Percentiles rank a stretch among this genome's conserved stretches.
Evolutionary conservation across 2,329 filamentous ascomycete species (phyloP).

Genomic region (Aspergillus quadrilineatus): DNA sequence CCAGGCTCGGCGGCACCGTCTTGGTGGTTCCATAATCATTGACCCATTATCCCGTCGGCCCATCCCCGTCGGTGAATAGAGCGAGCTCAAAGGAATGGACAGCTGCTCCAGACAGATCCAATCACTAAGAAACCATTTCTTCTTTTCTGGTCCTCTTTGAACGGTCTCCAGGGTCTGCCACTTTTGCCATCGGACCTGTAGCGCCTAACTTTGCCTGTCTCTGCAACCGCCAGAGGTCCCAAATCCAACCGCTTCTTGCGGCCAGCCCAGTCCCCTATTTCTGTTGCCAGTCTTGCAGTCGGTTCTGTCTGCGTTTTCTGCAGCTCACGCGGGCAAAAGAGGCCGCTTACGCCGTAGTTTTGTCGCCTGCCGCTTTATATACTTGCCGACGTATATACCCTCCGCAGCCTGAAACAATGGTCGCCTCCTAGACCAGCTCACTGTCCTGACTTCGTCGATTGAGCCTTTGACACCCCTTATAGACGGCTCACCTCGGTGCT

Average conservation of each 20-base stretch:
- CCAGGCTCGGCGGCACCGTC: constrained; percentile 1
- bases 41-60: background rate
- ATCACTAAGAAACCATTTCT: background rate
- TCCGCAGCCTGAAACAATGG: constrained; percentile 4
- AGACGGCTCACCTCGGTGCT: background rate
- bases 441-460: background rate
- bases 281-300: background rate
- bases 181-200: background rate
- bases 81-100: background rate
- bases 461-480: background rate
- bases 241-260: background rate
- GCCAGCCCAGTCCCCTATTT: background rate
- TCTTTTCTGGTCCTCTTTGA: background rate
- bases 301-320: background rate
- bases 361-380: background rate
- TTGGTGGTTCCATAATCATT: constrained; percentile 4
- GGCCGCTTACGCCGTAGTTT: background rate
- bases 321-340: background rate
- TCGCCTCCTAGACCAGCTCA: constrained; percentile 1
- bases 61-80: background rate
- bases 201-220: background rate
- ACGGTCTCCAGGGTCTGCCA: background rate
- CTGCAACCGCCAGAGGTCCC: background rate
- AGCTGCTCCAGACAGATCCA: constrained; percentile 1
- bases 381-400: background rate